Base-by-base conservation (phyloP, 2,329 filamentous ascomycete genomes). In the Chrysoporthe deuterocubensis region DNA sequence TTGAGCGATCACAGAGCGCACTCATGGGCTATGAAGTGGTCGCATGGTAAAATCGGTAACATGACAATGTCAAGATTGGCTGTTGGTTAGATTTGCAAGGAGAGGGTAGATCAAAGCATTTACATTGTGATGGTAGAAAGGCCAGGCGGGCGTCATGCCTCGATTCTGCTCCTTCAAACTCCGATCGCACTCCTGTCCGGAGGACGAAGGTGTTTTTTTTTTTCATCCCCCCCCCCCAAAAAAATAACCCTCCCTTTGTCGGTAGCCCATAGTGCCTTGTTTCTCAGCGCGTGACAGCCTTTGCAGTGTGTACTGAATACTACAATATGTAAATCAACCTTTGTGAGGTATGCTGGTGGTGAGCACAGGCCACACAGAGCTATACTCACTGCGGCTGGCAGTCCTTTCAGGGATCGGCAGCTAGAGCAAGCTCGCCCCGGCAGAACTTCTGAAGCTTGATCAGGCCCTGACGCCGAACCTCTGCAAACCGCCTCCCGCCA, bases 21-120 rank as follows among this genome's bases (percentile, higher is more conserved):
- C 58, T 67, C 37, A 34, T 11, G 61, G 44, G 72, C 73, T 48
- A 32, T 75, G 74, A 76, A 62, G 73, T 67, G 72, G 71, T 75
- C 74, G 73, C 66, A 76, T 76, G 74, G 71, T 72, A 70, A 69
- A 70, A 69, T 54, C 73, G 73, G 74, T 71, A 37, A 75, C 73
- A 75, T 46, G 43, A 48, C 32, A 43, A 60, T 14, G n/a, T 6
- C 13, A 13, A 44, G 13, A 26, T 11, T 54, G 3, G 16, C 14
- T 3, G 50, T 5, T 54, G 21, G 11, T 40, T 40, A 9, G 37
- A 40, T 40, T 40, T 40, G 37, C 37, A 6, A 6, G 37, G 37
- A 40, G 37, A 40, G 37, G 9, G 9, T 40, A 40, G 37, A 40
- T 9, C 26, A 26, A 26, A 26, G 26, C 26, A 26, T 26, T 26